Evolutionary conservation across 257 asterid species (phyloP), one percentile per base, ranked within the genome.

Genomic region (Capsicum baccatum): DNA sequence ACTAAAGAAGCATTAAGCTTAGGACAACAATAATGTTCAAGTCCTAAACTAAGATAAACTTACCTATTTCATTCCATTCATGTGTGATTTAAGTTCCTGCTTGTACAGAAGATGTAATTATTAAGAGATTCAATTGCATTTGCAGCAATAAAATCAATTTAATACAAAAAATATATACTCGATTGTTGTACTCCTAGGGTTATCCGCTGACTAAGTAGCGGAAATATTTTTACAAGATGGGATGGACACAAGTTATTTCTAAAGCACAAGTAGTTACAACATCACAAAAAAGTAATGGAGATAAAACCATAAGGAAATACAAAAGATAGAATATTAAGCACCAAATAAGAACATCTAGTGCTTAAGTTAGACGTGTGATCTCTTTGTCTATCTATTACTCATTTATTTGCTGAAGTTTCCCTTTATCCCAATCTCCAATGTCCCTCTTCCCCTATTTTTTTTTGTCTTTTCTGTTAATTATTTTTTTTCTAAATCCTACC

Each of bases 181-280:
- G 35, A n/a, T 73, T 73, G 59, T 48, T 48, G 33, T 73, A 48
- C 2, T 73, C 59, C 56, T 64, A 95, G 98, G 98, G 98, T 47
- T 95, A 92, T 92, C 91, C 86, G 62, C 88, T 92, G 69, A 92
- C 98, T 58, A 89, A 89, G 85, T 98, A 93, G 80, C 96, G 98
- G 2, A 92, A 83, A 82, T 88, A 91, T 80, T 79, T 89, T 69
- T 87, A 83, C 81, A 91, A 89, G 87, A 89, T 89, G 92, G 96
- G 94, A 33, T 95, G 99, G 97, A 89, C 44, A 79, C 92, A 86
- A 90, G 94, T 94, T 62, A 80, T 80, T 81, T 89, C 91, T 89
- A 92, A 89, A 52, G 86, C 91, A 47, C 87, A 90, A 87, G 95
- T 90, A 69, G 95, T 89, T 79, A 87, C 92, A 85, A 94, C 91